phyloP scores from a whole-genome alignment of 2,329 filamentous ascomycete species.

The Chrysoporthe austroafricana region DNA sequence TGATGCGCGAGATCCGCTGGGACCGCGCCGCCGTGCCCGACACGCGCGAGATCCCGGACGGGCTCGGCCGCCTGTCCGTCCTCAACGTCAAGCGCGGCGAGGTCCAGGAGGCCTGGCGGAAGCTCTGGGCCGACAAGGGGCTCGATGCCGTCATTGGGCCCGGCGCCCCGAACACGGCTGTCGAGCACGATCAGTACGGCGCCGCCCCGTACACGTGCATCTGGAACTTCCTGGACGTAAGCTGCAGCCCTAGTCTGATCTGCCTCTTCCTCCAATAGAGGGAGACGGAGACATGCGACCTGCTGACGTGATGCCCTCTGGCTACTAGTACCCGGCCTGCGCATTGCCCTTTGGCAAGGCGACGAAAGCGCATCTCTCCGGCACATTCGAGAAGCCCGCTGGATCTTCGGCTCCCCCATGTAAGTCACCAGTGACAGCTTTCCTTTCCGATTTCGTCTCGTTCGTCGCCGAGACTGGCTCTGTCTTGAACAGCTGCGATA shows the following conservation, averaged over 20 bases:
- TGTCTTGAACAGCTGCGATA: no score
- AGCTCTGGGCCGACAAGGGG: slow-evolving; percentile 20
- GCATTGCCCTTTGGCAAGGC: slow-evolving; percentile 21
- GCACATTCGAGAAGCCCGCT: slow-evolving; percentile 4
- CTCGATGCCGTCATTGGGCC: slow-evolving; percentile 29
- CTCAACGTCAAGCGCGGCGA: slow-evolving; percentile 24
- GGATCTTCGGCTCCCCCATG: slow-evolving; percentile 23
- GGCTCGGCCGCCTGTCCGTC: slow-evolving; percentile 18
- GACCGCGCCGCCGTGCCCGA: slow-evolving; percentile 12
- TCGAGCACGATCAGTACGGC: slow-evolving; percentile 30
- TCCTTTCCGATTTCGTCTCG: not conserved
- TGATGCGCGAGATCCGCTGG: slow-evolving; percentile 18
- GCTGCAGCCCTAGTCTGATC: not conserved
- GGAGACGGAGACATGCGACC: no score
- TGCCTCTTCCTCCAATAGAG: not conserved
- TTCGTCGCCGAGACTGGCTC: no score
- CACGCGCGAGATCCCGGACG: slow-evolving; percentile 15
- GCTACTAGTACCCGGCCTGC: slow-evolving; percentile 26
- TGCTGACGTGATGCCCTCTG: not conserved
- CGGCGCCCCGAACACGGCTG: slow-evolving; percentile 26
- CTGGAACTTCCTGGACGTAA: slow-evolving; percentile 29
- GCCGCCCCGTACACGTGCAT: slow-evolving; percentile 27
- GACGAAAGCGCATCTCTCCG: slow-evolving; percentile 6
- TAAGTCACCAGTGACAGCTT: not conserved
- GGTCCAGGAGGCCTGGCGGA: slow-evolving; percentile 27